phyloP scores from a whole-genome alignment of 1,284 basidiomycete species.

The Cystobasidium slooffiae region DNA sequence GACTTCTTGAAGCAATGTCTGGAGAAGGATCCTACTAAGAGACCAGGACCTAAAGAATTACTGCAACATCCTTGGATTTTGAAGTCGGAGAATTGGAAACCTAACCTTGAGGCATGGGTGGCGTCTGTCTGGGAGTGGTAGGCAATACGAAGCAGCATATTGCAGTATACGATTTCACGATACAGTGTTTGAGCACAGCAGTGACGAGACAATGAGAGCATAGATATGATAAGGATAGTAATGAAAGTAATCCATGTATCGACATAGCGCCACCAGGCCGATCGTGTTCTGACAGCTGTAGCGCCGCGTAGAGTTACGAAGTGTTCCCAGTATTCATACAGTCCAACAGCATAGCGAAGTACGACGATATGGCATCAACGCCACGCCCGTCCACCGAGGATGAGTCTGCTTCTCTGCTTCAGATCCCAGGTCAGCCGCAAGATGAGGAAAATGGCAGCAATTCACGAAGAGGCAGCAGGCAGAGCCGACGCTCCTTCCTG shows the following conservation, averaged over 20 bases:
- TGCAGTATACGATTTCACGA: not conserved
- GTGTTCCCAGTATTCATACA: no score
- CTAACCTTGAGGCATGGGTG: constrained; percentile 89
- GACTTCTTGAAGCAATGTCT: constrained; percentile 83
- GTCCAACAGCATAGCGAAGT: no score
- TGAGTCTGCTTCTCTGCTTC: constrained; percentile 25
- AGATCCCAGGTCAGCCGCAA: constrained; percentile 12
- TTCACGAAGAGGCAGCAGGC: constrained; percentile 8
- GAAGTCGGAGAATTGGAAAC: constrained; percentile 75
- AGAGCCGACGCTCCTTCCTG: constrained; percentile 30
- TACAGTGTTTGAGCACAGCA: no score
- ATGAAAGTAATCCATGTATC: no score
- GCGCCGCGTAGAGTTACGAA: no score
- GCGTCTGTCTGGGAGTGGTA: constrained; percentile 83
- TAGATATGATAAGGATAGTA: no score
- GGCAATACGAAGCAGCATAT: not conserved
- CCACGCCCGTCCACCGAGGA: constrained; percentile 19
- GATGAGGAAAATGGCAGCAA: constrained; percentile 7
- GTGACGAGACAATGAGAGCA: no score
- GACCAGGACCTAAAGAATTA: constrained; percentile 85
- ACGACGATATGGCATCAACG: not conserved
- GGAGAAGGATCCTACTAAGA: constrained; percentile 61
- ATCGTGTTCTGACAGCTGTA: no score
- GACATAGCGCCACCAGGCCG: no score
- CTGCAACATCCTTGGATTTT: constrained; percentile 85